These are phyloP conservation scores for Amorphotheca resinae DNA, from an alignment of 495 filamentous ascomycete genomes.

Conservation along the genomic window DNA sequence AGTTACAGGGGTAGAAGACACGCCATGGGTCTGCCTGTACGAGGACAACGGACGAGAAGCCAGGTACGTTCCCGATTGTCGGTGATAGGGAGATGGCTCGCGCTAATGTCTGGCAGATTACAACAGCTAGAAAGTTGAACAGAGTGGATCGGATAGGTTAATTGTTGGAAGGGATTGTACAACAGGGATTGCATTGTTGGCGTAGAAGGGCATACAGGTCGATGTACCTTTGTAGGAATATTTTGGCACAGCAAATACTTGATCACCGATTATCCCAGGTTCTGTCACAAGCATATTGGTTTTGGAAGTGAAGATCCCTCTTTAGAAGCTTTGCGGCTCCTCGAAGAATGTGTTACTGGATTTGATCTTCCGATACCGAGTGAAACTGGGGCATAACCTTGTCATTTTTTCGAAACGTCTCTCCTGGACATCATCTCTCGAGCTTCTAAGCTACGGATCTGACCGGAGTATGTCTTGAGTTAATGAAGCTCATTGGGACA, in stretches of 20 bases:
- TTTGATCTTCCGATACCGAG: too few species aligned
- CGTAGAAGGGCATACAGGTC: not conserved
- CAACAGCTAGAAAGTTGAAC: constrained; percentile 70
- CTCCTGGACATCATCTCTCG: too few species aligned
- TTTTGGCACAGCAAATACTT: not conserved
- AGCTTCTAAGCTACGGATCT: too few species aligned
- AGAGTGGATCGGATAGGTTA: constrained; percentile 17
- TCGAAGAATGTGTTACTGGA: too few species aligned
- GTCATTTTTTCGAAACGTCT: too few species aligned
- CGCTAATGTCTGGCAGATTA: constrained; percentile 37
- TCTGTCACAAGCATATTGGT: too few species aligned
- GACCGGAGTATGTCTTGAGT: too few species aligned
- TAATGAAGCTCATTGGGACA: too few species aligned
- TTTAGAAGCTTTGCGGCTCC: too few species aligned
- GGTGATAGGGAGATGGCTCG: not conserved
- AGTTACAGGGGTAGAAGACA: constrained; percentile 82
- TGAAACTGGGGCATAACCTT: too few species aligned
- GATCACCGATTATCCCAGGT: too few species aligned
- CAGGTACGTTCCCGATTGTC: constrained; percentile 46
- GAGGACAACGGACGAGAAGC: constrained; percentile 75
- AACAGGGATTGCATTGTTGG: constrained; percentile 5
- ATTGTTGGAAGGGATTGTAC: not conserved
- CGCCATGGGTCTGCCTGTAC: constrained; percentile 75
- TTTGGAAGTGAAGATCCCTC: too few species aligned
- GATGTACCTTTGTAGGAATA: constrained; percentile 5